phyloP scores from a whole-genome alignment of 73 alveolate species.

The Durusdinium trenchii region DNA sequence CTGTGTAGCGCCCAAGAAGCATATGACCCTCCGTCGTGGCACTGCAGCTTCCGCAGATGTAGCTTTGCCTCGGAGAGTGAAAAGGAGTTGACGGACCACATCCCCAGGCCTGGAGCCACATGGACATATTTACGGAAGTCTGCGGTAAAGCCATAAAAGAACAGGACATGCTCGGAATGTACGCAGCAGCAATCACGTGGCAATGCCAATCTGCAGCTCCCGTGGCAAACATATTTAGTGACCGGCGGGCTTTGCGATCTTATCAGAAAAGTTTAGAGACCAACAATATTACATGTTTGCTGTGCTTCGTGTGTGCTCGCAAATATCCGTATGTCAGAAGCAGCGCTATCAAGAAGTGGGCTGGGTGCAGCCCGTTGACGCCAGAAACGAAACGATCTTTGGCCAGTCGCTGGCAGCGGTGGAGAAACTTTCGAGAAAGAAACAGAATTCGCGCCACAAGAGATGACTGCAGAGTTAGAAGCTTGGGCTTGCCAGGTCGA shows the following conservation, averaged over 20 bases:
- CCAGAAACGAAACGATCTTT: neutral
- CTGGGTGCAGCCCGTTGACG: neutral
- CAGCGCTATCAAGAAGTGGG: too few species aligned
- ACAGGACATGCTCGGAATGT: neutral
- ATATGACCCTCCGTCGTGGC: conserved; percentile 10
- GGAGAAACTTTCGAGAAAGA: neutral
- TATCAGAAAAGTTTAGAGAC: neutral
- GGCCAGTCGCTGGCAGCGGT: neutral
- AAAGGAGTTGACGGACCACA: neutral
- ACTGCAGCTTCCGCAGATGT: conserved; percentile 7
- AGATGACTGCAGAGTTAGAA: neutral
- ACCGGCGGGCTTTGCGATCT: too few species aligned
- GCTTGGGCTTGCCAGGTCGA: neutral
- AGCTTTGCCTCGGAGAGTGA: neutral
- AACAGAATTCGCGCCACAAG: neutral
- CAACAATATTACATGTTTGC: neutral
- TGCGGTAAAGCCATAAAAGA: neutral
- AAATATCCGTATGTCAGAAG: neutral
- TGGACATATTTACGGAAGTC: neutral
- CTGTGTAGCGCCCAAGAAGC: neutral
- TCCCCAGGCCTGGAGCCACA: neutral
- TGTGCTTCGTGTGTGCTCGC: neutral
- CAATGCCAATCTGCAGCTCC: conserved; percentile 14
- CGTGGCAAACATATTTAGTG: neutral
- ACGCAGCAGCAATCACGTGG: conserved; percentile 19